These are phyloP conservation scores for Murraya koenigii DNA, from an alignment of 345 rosid species.

Conservation along the genomic window DNA sequence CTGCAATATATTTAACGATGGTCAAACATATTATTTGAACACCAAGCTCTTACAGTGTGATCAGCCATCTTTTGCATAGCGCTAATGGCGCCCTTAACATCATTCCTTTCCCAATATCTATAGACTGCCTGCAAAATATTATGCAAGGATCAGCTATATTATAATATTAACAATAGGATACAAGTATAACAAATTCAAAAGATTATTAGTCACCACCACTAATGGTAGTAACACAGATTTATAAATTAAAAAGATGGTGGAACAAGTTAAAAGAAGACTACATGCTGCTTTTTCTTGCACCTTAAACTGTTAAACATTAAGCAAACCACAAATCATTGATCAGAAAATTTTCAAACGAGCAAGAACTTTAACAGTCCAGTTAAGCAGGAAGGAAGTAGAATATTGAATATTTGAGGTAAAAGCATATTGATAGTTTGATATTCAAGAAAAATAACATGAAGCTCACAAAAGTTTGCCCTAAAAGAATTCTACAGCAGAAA, in stretches of 20 bases:
- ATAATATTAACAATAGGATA: neutral
- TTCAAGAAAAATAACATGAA: neutral
- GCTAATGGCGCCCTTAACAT: slow-evolving; percentile 68
- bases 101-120: slow-evolving; percentile 89
- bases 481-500: neutral
- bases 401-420: neutral
- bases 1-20: neutral
- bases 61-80: slow-evolving; percentile 96
- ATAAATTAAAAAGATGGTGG: neutral
- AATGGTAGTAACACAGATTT: neutral
- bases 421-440: neutral
- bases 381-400: neutral
- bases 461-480: neutral
- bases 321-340: neutral
- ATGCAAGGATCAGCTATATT: slow-evolving; percentile 27
- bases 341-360: neutral
- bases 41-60: slow-evolving; percentile 59
- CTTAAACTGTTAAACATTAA: neutral
- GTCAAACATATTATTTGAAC: neutral
- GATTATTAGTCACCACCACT: neutral
- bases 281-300: neutral
- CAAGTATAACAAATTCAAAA: neutral
- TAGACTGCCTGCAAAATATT: slow-evolving; percentile 58
- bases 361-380: neutral
- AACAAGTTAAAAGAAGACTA: neutral